These are phyloP conservation scores for Aspergillus funiculosus DNA, from an alignment of 495 filamentous ascomycete genomes.

Conservation along the genomic window DNA sequence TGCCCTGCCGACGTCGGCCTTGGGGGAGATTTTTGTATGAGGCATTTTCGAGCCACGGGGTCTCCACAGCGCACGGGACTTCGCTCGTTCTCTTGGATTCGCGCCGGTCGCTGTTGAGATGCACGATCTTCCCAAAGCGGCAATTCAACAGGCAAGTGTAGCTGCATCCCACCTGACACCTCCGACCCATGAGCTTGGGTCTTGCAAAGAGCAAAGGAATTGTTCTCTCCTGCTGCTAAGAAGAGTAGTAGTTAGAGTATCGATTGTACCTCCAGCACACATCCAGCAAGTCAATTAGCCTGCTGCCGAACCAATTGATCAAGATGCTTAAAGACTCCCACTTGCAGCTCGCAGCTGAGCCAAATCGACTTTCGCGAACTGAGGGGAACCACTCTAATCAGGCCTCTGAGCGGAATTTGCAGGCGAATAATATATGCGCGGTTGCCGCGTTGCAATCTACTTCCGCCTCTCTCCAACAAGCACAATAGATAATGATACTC, in stretches of 20 bases:
- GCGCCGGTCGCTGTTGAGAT: slow-evolving; percentile 8
- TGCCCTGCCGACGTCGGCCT: slow-evolving; percentile 6
- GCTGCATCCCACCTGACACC: slow-evolving; percentile 4
- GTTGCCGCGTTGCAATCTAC: slow-evolving; percentile 9
- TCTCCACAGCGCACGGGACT: slow-evolving; percentile 18
- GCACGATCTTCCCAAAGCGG: slow-evolving; percentile 19
- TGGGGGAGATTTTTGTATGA: slow-evolving; percentile 18
- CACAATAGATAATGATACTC: too few species aligned
- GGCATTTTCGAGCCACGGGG: slow-evolving; percentile 15
- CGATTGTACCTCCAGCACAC: too few species aligned
- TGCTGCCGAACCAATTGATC: too few species aligned
- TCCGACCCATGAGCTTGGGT: not conserved
- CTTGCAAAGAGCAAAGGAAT: not conserved
- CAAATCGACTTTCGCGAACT: too few species aligned
- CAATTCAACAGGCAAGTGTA: slow-evolving; percentile 12
- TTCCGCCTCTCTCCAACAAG: not conserved
- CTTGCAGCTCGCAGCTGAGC: too few species aligned
- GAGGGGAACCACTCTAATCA: not conserved
- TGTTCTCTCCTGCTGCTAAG: too few species aligned
- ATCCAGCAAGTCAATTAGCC: too few species aligned
- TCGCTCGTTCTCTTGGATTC: slow-evolving; percentile 10
- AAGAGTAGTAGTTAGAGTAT: too few species aligned
- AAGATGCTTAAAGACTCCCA: too few species aligned
- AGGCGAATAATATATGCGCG: slow-evolving; percentile 3
- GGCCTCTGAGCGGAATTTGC: too few species aligned